Conservation (phyloP, 495 filamentous ascomycete species). For the Trichoderma erinaceum region DNA sequence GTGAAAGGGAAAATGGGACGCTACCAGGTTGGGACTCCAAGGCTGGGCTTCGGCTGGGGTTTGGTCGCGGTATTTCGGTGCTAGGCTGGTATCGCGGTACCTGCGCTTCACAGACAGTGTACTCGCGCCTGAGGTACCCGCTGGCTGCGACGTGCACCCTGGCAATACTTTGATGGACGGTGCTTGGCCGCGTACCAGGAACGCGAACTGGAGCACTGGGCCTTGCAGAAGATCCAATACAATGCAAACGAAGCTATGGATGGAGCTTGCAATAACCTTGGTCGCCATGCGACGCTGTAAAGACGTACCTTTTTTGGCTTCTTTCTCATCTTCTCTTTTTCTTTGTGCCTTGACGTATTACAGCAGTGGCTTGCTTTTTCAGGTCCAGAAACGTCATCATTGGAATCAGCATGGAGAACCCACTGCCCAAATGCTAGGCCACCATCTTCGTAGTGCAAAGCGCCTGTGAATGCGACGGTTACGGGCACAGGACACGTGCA, state of each 20-base stretch:
- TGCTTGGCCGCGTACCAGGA: conserved; percentile 4
- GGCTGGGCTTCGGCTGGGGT: not conserved
- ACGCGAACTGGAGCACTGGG: not conserved
- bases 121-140: not conserved
- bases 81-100: too few species aligned
- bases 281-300: not conserved
- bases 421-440: too few species aligned
- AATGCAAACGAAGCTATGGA: conserved; percentile 9
- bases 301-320: too few species aligned
- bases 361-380: not conserved
- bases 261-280: not conserved
- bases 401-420: too few species aligned
- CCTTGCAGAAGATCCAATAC: not conserved
- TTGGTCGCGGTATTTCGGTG: too few species aligned
- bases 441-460: not conserved
- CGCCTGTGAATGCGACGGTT: not conserved
- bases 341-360: not conserved
- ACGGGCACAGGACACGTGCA: conserved; percentile 8
- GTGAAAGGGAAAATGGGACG: conserved; percentile 1
- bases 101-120: not conserved
- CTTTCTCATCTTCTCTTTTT: too few species aligned
- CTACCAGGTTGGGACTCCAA: not conserved
- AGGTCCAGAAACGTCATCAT: not conserved
- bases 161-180: not conserved
- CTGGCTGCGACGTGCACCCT: not conserved